Percentiles rank a stretch among this genome's conserved stretches.
Conservation (phyloP, 768 basidiomycete species). For the Suillus clintonianus region DNA sequence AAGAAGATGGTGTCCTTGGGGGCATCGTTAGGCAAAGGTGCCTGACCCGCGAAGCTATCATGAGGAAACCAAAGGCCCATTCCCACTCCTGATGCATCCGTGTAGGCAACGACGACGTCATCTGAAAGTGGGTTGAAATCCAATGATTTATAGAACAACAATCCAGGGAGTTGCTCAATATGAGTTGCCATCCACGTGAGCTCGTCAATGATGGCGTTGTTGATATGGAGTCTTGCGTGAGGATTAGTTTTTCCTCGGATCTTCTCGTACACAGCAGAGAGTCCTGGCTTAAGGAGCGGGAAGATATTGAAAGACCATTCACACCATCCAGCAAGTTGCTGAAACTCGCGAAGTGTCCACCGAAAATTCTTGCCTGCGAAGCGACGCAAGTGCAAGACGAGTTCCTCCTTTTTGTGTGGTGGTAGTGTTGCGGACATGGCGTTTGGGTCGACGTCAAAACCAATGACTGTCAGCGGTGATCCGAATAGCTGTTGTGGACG, state of each 20-base stretch:
- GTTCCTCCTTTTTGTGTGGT: background rate
- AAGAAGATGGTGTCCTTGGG: conserved; percentile 22
- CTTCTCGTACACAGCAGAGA: conserved; percentile 36
- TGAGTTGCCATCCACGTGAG: background rate
- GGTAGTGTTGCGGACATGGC: conserved; percentile 16
- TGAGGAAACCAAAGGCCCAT: conserved; percentile 26
- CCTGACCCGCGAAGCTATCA: conserved; percentile 18
- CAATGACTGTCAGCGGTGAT: conserved; percentile 25
- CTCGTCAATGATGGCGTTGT: background rate
- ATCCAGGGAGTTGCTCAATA: background rate
- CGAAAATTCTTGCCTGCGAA: background rate
- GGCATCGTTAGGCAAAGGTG: background rate
- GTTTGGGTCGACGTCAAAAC: conserved; percentile 28
- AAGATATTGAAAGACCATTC: conserved; percentile 45
- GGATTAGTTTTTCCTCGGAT: conserved; percentile 22
- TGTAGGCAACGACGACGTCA: background rate
- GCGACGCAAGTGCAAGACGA: background rate
- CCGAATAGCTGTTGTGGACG: conserved; percentile 30
- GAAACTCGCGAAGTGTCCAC: conserved; percentile 20
- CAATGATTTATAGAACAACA: background rate
- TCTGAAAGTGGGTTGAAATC: background rate
- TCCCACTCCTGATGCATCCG: conserved; percentile 24
- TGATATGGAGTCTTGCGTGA: background rate
- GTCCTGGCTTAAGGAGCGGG: conserved; percentile 33
- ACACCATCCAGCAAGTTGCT: conserved; percentile 37